These are phyloP conservation scores for Acer negundo DNA, from an alignment of 345 rosid genomes.

Conservation along the genomic window DNA sequence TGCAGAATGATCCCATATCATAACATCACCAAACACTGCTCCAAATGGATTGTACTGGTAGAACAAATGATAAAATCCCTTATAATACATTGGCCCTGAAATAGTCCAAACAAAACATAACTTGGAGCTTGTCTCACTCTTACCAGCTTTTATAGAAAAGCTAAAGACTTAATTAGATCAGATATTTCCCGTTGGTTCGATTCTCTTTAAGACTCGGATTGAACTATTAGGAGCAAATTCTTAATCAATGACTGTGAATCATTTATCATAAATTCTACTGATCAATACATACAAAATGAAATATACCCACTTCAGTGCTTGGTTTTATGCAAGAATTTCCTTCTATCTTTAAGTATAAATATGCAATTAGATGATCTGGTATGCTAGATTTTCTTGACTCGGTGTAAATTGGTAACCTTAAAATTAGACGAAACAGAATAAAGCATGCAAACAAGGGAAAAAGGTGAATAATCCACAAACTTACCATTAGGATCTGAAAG, in stretches of 20 bases:
- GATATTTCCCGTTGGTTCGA: no score
- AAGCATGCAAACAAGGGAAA: no score
- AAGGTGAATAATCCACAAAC: constrained; percentile 7
- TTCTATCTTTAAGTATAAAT: not conserved
- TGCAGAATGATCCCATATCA: constrained; percentile 74
- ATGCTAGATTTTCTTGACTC: not conserved
- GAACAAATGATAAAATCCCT: constrained; percentile 67
- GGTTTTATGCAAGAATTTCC: not conserved
- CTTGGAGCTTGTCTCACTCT: no score
- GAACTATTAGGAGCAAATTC: not conserved
- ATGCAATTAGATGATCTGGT: not conserved
- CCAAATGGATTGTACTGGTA: constrained; percentile 65
- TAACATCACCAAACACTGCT: constrained; percentile 44
- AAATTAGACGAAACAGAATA: not conserved
- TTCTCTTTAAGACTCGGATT: not conserved
- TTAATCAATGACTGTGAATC: not conserved
- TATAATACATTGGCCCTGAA: constrained; percentile 77
- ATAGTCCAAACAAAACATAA: constrained; percentile 11
- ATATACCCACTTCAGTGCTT: not conserved
- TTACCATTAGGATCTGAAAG: constrained; percentile 51
- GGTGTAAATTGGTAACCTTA: not conserved
- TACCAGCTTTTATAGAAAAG: not conserved
- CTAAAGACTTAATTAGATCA: not conserved
- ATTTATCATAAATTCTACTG: not conserved
- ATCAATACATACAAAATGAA: not conserved